phyloP scores from a whole-genome alignment of 2,329 filamentous ascomycete genomes.

The Sporothrix variecibatus region DNA sequence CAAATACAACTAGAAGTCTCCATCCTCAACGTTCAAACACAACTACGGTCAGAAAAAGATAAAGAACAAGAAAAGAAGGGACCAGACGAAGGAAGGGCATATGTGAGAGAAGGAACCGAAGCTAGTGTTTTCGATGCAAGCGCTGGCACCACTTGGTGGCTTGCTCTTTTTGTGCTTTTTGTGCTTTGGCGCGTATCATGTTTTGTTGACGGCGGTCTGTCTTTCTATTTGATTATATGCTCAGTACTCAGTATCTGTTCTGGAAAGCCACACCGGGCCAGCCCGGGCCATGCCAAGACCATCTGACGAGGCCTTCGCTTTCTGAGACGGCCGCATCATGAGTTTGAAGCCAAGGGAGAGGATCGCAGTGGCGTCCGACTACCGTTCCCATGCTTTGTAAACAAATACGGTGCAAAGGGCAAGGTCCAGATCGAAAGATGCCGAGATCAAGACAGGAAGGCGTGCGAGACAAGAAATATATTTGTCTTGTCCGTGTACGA shows the following conservation, averaged over 20 bases:
- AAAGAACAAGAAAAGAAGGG: neutral
- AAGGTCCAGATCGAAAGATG: neutral
- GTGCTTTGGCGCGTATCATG: neutral
- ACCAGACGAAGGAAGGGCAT: neutral
- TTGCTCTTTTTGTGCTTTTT: neutral
- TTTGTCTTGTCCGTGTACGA: neutral
- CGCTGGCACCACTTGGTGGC: conserved; percentile 5
- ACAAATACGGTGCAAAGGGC: neutral
- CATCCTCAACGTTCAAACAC: neutral
- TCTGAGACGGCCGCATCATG: neutral
- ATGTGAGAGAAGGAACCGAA: neutral
- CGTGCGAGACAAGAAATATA: neutral
- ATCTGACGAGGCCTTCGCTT: neutral
- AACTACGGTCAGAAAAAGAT: neutral
- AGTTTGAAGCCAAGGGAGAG: neutral
- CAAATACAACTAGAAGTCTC: neutral
- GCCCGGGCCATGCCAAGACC: conserved; percentile 8
- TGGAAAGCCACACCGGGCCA: neutral
- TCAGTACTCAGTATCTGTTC: neutral
- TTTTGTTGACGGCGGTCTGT: neutral
- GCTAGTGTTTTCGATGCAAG: conserved; percentile 18
- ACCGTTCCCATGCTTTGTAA: too few relatives aligned
- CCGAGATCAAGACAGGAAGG: neutral
- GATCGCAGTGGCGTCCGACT: too few relatives aligned
- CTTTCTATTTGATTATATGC: neutral